Base-by-base conservation (phyloP, 2,329 filamentous ascomycete species). In the Cercospora citrullina region DNA sequence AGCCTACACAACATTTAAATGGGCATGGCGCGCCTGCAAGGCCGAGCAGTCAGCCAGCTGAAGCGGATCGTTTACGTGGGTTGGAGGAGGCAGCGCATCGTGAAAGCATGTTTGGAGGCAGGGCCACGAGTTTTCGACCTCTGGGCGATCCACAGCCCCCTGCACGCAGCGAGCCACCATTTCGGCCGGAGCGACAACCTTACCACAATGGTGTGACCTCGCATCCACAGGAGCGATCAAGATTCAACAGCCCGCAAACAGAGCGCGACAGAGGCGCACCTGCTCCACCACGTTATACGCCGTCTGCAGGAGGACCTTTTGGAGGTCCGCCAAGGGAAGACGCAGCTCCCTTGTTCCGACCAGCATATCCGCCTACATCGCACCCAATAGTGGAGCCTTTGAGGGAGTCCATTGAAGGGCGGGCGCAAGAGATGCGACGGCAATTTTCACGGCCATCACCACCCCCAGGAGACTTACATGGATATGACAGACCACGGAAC, bases 31-130 rank as follows among this genome's bases (percentile, higher is more conserved):
- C 68, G 12, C 69, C 72, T 14, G 72, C 71, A 16, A 73, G 78
- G 36, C 78, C 78, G 4, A 80, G 69, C 57, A 79, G 78, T 67
- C 77, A 80, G 68, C 78, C 78, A n/a, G 66, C 71, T 18, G 73
- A 77, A 51, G 69, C 65, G 4, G 63, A 67, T 39, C 64, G 63
- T 12, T 66, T 66, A 14, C 73, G 69, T 30, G 65, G 64, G 10
- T 65, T 73, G 60, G 74, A 76, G 23, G 73, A 74, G 31, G 69
- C 71, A 26, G 59, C 64, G n/a, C 72, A 71, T 45, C 69, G 73
- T 10, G 76, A 76, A n/a, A 62, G 61, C 6, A 68, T 71, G 28
- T 65, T 65, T 30, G 73, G 75, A 12, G 64, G 67, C 18, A 66
- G 74, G n/a, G 67, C 71, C 18, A 67, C 64, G 30, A 65, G 69